Conservation (phyloP, 2,329 filamentous ascomycete species). For the Aspergillus quadrilineatus region DNA sequence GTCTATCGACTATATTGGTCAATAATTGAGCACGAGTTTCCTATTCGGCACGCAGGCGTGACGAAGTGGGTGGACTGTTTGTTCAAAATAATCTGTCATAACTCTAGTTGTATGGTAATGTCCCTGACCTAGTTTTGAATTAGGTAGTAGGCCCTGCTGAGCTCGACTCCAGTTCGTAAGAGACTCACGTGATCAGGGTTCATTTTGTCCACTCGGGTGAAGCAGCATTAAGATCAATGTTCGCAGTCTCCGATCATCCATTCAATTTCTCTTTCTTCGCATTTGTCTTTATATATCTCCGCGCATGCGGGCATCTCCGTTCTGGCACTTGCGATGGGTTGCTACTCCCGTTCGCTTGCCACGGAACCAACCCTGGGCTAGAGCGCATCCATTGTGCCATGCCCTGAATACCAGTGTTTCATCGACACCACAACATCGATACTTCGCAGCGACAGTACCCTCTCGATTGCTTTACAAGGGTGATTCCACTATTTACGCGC, state of each 20-base stretch:
- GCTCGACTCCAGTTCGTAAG: no score
- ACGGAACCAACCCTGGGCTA: conserved; percentile 21
- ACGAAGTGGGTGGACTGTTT: conserved; percentile 18
- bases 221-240: no score
- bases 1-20: conserved; percentile 18
- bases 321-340: conserved; percentile 28
- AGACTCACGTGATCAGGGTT: neutral
- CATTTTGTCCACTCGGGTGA: neutral
- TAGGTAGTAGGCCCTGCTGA: neutral
- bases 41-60: conserved; percentile 28
- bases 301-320: conserved; percentile 34
- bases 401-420: conserved; percentile 9
- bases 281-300: neutral
- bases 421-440: conserved; percentile 14
- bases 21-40: conserved; percentile 14
- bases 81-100: neutral
- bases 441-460: conserved; percentile 24
- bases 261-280: no score
- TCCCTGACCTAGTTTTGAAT: neutral
- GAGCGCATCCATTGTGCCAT: conserved; percentile 16
- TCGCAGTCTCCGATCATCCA: no score
- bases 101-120: neutral
- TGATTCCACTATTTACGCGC: conserved; percentile 76
- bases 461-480: conserved; percentile 24
- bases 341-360: conserved; percentile 22